phyloP scores from a whole-genome alignment of 202 grass and related monocot species.

The Panicum virgatum region DNA sequence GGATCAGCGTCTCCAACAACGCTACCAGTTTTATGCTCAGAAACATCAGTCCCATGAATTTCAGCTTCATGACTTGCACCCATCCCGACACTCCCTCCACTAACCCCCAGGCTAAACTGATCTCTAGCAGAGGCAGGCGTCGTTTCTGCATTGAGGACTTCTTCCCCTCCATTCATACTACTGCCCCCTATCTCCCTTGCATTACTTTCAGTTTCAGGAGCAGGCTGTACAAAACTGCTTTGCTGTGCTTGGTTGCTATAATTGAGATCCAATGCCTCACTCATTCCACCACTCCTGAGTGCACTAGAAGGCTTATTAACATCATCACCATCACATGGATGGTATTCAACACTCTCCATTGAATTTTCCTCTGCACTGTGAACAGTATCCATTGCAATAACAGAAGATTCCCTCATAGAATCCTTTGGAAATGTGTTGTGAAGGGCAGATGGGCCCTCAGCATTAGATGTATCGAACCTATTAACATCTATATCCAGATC shows the following conservation, averaged over 20 bases:
- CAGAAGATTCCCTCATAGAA: slow-evolving; percentile 86
- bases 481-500: slow-evolving; percentile 84
- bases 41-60: slow-evolving; percentile 90
- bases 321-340: slow-evolving; percentile 82
- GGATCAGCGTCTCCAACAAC: slow-evolving; percentile 87
- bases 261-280: slow-evolving; percentile 83
- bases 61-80: slow-evolving; percentile 97
- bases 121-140: slow-evolving; percentile 71
- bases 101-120: slow-evolving; percentile 90
- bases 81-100: slow-evolving; percentile 97
- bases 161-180: slow-evolving; percentile 93
- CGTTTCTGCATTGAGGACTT: slow-evolving; percentile 93
- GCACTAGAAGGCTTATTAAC: slow-evolving; percentile 68
- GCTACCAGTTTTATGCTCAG: slow-evolving; percentile 83
- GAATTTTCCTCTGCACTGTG: slow-evolving; percentile 67
- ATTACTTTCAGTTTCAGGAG: slow-evolving; percentile 78
- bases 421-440: slow-evolving; percentile 67
- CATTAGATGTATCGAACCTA: slow-evolving; percentile 55
- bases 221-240: slow-evolving; percentile 81
- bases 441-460: slow-evolving; percentile 48
- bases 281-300: slow-evolving; percentile 76
- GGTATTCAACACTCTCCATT: slow-evolving; percentile 97
- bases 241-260: slow-evolving; percentile 94
- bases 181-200: slow-evolving; percentile 90
- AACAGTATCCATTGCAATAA: slow-evolving; percentile 90